Base-by-base conservation (phyloP, 495 filamentous ascomycete species). In the Oidiodendron maius region DNA sequence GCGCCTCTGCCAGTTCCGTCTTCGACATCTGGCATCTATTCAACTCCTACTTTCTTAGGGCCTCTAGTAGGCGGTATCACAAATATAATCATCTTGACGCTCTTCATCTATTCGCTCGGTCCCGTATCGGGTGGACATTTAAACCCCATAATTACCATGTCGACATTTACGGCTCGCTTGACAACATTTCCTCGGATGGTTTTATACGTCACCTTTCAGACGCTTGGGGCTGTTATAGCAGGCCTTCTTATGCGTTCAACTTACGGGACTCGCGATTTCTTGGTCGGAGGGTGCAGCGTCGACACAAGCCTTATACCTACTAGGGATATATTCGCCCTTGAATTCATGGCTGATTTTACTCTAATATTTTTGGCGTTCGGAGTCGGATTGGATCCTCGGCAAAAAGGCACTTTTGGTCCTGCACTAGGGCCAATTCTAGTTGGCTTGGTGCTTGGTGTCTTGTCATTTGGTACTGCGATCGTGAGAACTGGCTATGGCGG, bases 371-470 rank as follows among this genome's bases (percentile, higher is more conserved):
- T 75, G 4, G 60, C 68, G 1, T 68, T 70, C 57, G 76, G 78
- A 2, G 68, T 76, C n/a, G 78, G 72, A 10, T 64, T 84, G 0
- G 77, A 82, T 54, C 77, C 78, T 6, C 62, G 77, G 11, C 76
- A 79, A 51, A 61, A 60, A 4, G 46, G 68, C 9, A 58, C 78
- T 3, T 78, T 74, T 52, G 77, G 77, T 0, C 78, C 76, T 1
- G 66, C 74, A 45, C 62, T 80, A 15, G 75, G 80, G 11, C 78
- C 76, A 1, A 64, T 76, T 45, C 63, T 80, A 12, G 74, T 81
- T 10, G 78, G 76, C 0, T 52, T 75, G 25, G 56, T 67, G 2
- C 41, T 81, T 9, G 74, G 69, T 0, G 44, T 79, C 13, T 58
- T 71, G 8, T 64, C 59, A 1, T 77, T 72, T 56, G 62, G 66